Conservation (phyloP, 2,329 filamentous ascomycete genomes). For the Cercospora zeina region DNA sequence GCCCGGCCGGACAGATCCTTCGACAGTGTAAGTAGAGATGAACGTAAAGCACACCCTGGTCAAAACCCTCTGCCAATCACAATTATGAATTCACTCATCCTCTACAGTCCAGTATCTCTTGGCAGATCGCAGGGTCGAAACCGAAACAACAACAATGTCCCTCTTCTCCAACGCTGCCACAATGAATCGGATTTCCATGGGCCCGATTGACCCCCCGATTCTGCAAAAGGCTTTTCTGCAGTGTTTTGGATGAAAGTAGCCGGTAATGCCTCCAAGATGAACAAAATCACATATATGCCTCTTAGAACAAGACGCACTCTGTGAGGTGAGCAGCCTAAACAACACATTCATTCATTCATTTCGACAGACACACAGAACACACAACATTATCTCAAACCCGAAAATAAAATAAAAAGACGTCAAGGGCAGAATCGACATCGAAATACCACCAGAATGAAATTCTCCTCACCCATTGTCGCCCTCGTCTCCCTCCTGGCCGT, state of each 20-base stretch:
- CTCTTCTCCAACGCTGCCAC: background rate
- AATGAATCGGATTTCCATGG: no score
- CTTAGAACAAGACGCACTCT: background rate
- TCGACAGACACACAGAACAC: background rate
- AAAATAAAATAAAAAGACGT: background rate
- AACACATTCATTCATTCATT: no score
- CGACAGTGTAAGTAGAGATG: background rate
- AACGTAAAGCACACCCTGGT: background rate
- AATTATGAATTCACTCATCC: background rate
- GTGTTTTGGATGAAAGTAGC: background rate
- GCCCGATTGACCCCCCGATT: background rate
- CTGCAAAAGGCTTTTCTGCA: background rate
- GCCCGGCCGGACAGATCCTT: background rate
- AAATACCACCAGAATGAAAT: background rate
- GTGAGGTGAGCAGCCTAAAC: background rate
- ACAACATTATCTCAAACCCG: background rate
- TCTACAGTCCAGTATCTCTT: constrained; percentile 7
- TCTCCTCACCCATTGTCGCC: background rate
- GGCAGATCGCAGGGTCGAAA: background rate
- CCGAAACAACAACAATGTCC: background rate
- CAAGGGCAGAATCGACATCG: background rate
- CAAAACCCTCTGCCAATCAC: background rate
- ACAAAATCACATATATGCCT: background rate
- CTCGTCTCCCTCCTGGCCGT: background rate
- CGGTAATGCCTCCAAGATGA: background rate